phyloP scores from a whole-genome alignment of 1,284 basidiomycete species.

The Coniferiporia weirii region DNA sequence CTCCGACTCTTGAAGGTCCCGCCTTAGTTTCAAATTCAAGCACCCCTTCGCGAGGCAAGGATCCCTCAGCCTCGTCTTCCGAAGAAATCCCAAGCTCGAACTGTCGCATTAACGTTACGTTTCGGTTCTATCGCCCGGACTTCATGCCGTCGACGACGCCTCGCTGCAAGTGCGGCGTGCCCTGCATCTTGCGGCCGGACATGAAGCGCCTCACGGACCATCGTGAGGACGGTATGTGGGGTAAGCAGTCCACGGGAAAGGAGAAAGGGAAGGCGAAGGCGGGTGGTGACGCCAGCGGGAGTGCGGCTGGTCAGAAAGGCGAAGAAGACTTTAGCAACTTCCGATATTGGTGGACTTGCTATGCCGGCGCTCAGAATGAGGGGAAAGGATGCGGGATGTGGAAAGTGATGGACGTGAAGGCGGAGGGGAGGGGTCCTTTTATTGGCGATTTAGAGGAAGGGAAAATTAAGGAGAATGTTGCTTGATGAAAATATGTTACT shows the following conservation, averaged over 20 bases:
- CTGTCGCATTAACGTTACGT: slow-evolving; percentile 84
- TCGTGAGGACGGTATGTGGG: neutral
- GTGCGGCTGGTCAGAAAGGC: slow-evolving; percentile 18
- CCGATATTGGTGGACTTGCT: slow-evolving; percentile 86
- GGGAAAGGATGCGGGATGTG: slow-evolving; percentile 83
- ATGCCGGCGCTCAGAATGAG: slow-evolving; percentile 75
- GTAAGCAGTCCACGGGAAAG: slow-evolving; percentile 14
- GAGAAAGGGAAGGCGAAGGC: slow-evolving; percentile 14
- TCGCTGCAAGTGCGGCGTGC: slow-evolving; percentile 75
- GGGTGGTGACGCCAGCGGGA: neutral
- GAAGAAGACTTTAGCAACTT: slow-evolving; percentile 37
- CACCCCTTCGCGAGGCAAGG: neutral
- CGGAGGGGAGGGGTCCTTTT: slow-evolving; percentile 64
- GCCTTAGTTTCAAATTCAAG: neutral
- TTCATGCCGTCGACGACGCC: slow-evolving; percentile 68
- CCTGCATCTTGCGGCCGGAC: slow-evolving; percentile 72
- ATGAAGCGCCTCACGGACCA: slow-evolving; percentile 57
- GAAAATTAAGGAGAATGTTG: neutral
- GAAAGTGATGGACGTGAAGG: slow-evolving; percentile 71
- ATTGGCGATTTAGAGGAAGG: slow-evolving; percentile 20
- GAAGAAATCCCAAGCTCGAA: slow-evolving; percentile 43
- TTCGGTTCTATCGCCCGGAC: slow-evolving; percentile 84
- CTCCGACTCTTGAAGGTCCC: neutral
- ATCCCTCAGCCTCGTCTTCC: slow-evolving; percentile 17
- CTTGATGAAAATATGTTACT: neutral